These are phyloP conservation scores for Austroboletus niveus DNA, from an alignment of 1,284 basidiomycete species.

Conservation along the genomic window DNA sequence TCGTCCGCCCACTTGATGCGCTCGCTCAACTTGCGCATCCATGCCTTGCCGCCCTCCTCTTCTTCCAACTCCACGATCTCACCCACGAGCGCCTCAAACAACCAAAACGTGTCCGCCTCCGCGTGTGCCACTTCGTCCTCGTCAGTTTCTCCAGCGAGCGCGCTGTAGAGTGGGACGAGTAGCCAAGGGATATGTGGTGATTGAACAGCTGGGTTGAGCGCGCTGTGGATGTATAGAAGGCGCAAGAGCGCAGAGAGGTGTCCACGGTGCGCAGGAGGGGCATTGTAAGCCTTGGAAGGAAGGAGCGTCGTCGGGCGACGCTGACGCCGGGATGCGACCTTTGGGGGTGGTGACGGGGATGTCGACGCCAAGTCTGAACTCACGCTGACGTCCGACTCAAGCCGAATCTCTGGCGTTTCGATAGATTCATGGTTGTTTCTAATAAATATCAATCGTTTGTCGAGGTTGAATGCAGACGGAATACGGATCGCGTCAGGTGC, in stretches of 20 bases:
- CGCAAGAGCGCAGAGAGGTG: conserved; percentile 70
- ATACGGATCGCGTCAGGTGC: conserved; percentile 50
- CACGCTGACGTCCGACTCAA: conserved; percentile 38
- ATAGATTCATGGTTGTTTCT: conserved; percentile 28
- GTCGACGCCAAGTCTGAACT: conserved; percentile 26
- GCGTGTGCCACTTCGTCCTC: conserved; percentile 59
- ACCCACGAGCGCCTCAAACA: conserved; percentile 70
- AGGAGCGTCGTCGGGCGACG: conserved; percentile 48
- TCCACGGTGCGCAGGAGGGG: conserved; percentile 50
- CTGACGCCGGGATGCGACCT: conserved; percentile 26
- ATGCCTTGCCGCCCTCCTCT: conserved; percentile 55
- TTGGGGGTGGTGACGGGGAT: neutral
- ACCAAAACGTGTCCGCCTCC: conserved; percentile 80
- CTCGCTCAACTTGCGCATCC: conserved; percentile 64
- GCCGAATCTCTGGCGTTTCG: conserved; percentile 54
- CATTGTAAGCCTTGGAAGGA: conserved; percentile 44
- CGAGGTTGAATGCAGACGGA: conserved; percentile 49
- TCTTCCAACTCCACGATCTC: conserved; percentile 73
- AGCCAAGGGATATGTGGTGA: conserved; percentile 67
- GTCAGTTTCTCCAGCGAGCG: conserved; percentile 59
- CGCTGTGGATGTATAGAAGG: conserved; percentile 66
- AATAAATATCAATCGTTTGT: conserved; percentile 50
- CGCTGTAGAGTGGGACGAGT: conserved; percentile 66
- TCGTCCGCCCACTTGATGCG: conserved; percentile 63
- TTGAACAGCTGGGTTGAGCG: conserved; percentile 69